Conservation (phyloP, 225 moss, liverwort and hornwort species). For the Antitrichia curtipendula region DNA sequence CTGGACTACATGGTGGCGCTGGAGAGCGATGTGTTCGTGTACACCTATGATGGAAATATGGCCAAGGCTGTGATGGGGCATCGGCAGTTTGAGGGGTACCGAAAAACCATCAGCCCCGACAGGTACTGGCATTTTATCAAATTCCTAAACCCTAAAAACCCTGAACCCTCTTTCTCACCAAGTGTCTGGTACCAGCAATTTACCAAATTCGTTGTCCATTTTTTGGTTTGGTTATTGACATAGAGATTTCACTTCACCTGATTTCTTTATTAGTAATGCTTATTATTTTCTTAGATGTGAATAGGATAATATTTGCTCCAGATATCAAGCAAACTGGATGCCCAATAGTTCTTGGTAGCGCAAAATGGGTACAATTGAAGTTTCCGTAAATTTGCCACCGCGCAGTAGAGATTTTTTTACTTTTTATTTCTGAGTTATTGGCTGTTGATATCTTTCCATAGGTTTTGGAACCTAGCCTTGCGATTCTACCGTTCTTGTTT, state of each 20-base stretch:
- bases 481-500: neutral
- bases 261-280: neutral
- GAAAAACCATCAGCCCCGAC: conserved; percentile 59
- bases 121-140: conserved; percentile 12
- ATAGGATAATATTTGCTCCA: neutral
- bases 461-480: neutral
- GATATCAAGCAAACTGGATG: neutral
- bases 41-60: conserved; percentile 76
- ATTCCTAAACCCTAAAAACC: neutral
- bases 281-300: neutral
- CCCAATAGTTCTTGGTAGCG: neutral
- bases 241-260: no score
- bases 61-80: conserved; percentile 73
- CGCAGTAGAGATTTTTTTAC: neutral
- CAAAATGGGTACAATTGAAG: neutral
- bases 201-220: neutral
- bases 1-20: conserved; percentile 67
- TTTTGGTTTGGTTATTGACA: neutral
- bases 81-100: conserved; percentile 64
- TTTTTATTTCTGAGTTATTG: neutral
- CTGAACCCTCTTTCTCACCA: neutral
- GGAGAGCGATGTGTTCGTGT: conserved; percentile 64
- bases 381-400: neutral
- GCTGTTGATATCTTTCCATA: neutral
- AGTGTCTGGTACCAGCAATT: neutral